Conservation (phyloP, 352 stramenopile genomes). For the Globisporangium nodosum region DNA sequence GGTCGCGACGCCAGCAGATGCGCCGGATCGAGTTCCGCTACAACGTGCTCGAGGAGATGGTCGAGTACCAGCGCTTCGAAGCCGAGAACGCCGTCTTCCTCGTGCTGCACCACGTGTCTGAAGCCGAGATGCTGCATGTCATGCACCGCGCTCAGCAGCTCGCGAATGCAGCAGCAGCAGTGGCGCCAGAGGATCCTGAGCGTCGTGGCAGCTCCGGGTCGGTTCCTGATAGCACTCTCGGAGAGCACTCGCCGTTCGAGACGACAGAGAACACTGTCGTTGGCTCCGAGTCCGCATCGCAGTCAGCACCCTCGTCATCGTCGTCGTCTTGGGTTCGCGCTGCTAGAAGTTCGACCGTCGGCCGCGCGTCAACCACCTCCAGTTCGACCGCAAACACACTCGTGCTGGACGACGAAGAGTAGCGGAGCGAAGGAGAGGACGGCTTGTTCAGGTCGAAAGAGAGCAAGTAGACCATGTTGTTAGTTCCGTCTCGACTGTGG, state of each 20-base stretch:
- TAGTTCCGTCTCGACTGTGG: background rate
- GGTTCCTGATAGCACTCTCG: background rate
- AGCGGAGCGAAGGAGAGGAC: background rate
- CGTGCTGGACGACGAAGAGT: slow-evolving; percentile 16
- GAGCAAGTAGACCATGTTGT: background rate
- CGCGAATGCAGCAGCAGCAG: background rate
- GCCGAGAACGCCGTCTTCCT: slow-evolving; percentile 62
- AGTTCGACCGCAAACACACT: background rate
- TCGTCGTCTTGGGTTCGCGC: background rate
- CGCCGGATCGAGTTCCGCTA: slow-evolving; percentile 58
- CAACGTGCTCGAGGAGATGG: slow-evolving; percentile 64
- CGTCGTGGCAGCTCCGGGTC: background rate
- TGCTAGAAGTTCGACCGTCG: background rate
- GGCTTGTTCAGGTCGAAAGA: too few relatives aligned
- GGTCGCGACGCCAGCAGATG: slow-evolving; percentile 35
- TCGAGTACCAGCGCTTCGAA: slow-evolving; percentile 54
- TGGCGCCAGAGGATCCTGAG: background rate
- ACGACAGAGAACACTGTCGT: background rate
- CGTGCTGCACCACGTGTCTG: slow-evolving; percentile 51
- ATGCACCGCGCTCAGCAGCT: slow-evolving; percentile 39
- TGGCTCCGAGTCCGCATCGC: background rate
- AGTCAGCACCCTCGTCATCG: background rate
- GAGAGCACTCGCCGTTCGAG: background rate
- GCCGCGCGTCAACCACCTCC: background rate
- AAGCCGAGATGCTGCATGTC: slow-evolving; percentile 51